Percentiles rank a stretch among this genome's conserved stretches.
Evolutionary conservation across 345 rosid genomes (phyloP).

Genomic region (Eucalyptus melliodora): DNA sequence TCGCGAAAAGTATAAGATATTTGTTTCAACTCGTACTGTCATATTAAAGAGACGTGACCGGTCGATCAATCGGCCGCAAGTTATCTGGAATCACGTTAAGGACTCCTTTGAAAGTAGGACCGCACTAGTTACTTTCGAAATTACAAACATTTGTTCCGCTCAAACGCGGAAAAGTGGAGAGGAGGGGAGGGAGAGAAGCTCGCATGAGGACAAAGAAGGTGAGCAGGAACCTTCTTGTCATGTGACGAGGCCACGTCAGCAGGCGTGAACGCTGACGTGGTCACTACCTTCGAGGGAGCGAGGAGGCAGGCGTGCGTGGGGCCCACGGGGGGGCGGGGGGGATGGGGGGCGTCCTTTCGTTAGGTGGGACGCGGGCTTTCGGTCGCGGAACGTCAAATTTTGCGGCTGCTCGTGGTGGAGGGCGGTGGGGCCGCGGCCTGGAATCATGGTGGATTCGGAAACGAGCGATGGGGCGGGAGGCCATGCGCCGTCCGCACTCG

Average conservation of each 20-base stretch:
- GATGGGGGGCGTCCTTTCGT: not conserved
- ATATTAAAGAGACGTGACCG: not conserved
- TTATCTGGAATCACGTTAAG: not conserved
- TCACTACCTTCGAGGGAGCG: not conserved
- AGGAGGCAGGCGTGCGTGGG: not conserved
- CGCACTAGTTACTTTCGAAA: not conserved
- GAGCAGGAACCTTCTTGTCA: not conserved
- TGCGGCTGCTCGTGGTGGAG: conserved; percentile 10
- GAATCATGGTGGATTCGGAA: not conserved
- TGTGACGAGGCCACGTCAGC: not conserved
- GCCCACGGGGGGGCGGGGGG: not conserved
- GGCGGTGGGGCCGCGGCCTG: not conserved
- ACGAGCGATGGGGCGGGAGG: not conserved
- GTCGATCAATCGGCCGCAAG: not conserved
- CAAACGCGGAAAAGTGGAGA: not conserved
- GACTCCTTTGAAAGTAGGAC: not conserved
- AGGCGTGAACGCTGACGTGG: conserved; percentile 18
- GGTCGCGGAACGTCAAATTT: conserved; percentile 17
- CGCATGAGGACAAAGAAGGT: not conserved
- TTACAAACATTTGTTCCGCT: not conserved
- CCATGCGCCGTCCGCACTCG: not conserved
- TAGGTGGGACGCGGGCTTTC: not conserved
- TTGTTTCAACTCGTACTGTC: accelerated
- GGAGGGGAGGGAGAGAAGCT: not conserved
- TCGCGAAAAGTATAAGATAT: not conserved